phyloP scores from a whole-genome alignment of 192 early-diverging fungal genomes.

The Umbelopsis sp. region DNA sequence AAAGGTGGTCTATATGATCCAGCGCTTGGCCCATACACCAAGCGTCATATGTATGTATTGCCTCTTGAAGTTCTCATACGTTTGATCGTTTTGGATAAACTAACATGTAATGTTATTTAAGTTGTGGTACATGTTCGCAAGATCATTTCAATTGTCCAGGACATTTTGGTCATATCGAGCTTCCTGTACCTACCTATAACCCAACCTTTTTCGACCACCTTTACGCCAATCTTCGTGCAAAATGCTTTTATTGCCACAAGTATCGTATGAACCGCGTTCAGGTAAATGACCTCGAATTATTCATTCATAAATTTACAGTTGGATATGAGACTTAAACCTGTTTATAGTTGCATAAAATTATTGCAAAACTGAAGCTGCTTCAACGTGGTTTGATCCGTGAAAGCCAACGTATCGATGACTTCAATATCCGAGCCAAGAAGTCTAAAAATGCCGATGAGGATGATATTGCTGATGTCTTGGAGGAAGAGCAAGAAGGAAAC shows the following conservation, averaged over 20 bases:
- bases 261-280: slow-evolving; percentile 65
- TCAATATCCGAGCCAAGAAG: slow-evolving; percentile 39
- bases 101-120: slow-evolving; percentile 27
- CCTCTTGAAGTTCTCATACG: background rate
- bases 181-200: slow-evolving; percentile 87
- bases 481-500: slow-evolving; percentile 51
- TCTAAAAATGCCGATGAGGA: slow-evolving; percentile 44
- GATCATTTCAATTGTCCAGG: slow-evolving; percentile 87
- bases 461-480: slow-evolving; percentile 46
- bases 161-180: slow-evolving; percentile 96
- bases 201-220: slow-evolving; percentile 94
- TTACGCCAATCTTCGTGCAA: slow-evolving; percentile 81
- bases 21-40: slow-evolving; percentile 90
- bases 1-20: slow-evolving; percentile 93
- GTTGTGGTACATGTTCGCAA: slow-evolving; percentile 85
- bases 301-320: no score
- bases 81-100: background rate
- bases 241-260: slow-evolving; percentile 90
- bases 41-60: slow-evolving; percentile 63
- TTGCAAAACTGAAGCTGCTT: slow-evolving; percentile 82
- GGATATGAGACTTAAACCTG: background rate
- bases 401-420: slow-evolving; percentile 78
- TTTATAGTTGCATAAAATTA: slow-evolving; percentile 57
- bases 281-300: slow-evolving; percentile 36
- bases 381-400: slow-evolving; percentile 86